These are phyloP conservation scores for Vaccinium corymbosum DNA, from an alignment of 148 eudicot species.

Conservation along the genomic window DNA sequence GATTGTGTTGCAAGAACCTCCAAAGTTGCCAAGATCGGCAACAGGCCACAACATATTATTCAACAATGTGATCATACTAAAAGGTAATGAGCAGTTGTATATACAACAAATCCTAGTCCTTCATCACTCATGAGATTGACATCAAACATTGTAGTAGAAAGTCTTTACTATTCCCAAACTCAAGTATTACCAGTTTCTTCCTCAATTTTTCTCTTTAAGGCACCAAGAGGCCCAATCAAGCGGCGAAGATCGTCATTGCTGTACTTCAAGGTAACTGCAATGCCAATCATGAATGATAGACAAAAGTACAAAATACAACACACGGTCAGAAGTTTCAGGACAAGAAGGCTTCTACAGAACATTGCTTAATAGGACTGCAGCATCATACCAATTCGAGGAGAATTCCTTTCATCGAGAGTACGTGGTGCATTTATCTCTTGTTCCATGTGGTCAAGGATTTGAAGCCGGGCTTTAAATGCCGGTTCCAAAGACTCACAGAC, in stretches of 20 bases:
- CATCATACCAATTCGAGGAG: slow-evolving; percentile 67
- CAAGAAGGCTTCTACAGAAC: background rate
- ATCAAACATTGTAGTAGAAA: background rate
- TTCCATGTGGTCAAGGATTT: slow-evolving; percentile 91
- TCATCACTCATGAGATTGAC: background rate
- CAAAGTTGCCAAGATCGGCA: background rate
- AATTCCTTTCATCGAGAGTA: slow-evolving; percentile 52
- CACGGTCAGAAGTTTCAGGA: background rate
- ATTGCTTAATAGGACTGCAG: background rate
- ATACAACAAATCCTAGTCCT: slow-evolving; percentile 4
- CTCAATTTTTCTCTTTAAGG: slow-evolving; percentile 76
- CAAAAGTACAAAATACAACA: background rate
- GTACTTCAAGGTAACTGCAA: slow-evolving; percentile 71
- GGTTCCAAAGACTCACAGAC: slow-evolving; percentile 82
- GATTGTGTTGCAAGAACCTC: slow-evolving; percentile 1
- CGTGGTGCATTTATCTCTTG: slow-evolving; percentile 70
- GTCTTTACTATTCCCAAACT: slow-evolving; percentile 1
- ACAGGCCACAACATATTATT: background rate
- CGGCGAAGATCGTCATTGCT: slow-evolving; percentile 78
- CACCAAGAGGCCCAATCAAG: slow-evolving; percentile 88
- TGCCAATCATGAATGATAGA: slow-evolving; percentile 1
- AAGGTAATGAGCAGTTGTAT: background rate
- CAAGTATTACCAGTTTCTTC: slow-evolving; percentile 67
- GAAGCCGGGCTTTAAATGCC: slow-evolving; percentile 76
- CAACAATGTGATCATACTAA: background rate